Base-by-base conservation (phyloP, 495 filamentous ascomycete species). In the Tuber magnatum region DNA sequence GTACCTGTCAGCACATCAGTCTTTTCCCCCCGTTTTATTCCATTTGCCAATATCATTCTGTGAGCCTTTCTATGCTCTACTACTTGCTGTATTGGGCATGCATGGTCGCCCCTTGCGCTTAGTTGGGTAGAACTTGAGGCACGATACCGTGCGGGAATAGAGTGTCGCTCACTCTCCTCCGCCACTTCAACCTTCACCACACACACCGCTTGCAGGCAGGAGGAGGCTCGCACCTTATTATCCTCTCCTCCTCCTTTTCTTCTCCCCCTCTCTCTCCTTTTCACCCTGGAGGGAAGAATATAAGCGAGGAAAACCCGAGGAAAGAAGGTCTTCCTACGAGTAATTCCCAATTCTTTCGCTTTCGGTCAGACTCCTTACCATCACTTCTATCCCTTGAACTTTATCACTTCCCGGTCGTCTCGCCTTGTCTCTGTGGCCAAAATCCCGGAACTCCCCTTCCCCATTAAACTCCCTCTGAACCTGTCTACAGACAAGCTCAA, bases 111-210 rank as follows among this genome's bases (percentile, higher is more conserved):
- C 56, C 56, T 65, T 65, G 56, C 28, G 56, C 56, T 65, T 35
- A 65, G 56, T 65, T 65, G 56, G 56, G 56, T 65, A 65, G 56
- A 35, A 35, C 28, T 65, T 35, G 56, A 65, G 56, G 56, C 56
- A 61, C 51, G 56, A 65, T 20, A 65, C 56, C 28, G 32, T 35
- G 18, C 24, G 20, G 51, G 56, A 32, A 35, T 35, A 65, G 28
- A 65, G 28, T 65, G 28, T 35, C 28, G 10, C 56, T 65, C 56
- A 12, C 24, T 61, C 51, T 16, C 51, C 16, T 61, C 51, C 3
- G 32, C 28, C 56, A 65, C 56, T 35, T 65, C 56, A 35, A 65
- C 56, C 14, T 65, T 14, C 56, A 65, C 28, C 56, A 28, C 56
- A 65, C 56, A 35, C 56, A 65, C 56, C 56, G 14, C 56, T 65